Conservation (phyloP, 2,329 filamentous ascomycete genomes). For the Cladosporium sp. region DNA sequence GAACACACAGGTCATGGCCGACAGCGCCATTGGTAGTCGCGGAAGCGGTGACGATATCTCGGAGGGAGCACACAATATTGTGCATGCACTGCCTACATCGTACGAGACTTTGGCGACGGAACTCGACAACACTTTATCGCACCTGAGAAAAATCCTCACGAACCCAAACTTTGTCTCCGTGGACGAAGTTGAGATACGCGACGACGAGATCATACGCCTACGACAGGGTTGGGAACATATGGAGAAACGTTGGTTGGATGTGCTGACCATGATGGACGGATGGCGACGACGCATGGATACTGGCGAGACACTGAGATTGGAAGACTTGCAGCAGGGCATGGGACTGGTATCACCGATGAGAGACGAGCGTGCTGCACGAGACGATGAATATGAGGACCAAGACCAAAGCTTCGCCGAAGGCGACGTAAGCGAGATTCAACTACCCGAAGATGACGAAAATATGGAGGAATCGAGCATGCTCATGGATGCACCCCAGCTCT, state of each 20-base stretch:
- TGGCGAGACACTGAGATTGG: constrained; percentile 63
- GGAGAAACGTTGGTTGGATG: constrained; percentile 85
- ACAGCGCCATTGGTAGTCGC: constrained; percentile 30
- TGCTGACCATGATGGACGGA: constrained; percentile 82
- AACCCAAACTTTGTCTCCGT: constrained; percentile 95
- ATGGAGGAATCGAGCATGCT: constrained; percentile 12
- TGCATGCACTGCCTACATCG: constrained; percentile 50
- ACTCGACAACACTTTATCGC: constrained; percentile 72
- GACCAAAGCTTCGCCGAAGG: constrained; percentile 26
- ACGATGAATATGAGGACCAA: constrained; percentile 11
- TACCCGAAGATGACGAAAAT: constrained; percentile 4
- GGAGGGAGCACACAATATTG: constrained; percentile 29
- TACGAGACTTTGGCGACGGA: constrained; percentile 68
- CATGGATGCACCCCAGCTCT: constrained; percentile 12
- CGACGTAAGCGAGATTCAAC: constrained; percentile 25
- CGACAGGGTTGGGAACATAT: constrained; percentile 88
- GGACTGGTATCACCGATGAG: constrained; percentile 44
- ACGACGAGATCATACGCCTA: constrained; percentile 82
- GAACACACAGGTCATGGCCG: constrained; percentile 25
- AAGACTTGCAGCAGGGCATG: constrained; percentile 58
- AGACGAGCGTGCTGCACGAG: constrained; percentile 14
- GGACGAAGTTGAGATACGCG: constrained; percentile 87
- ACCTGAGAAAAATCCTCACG: constrained; percentile 78
- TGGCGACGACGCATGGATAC: constrained; percentile 82
- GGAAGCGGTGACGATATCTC: constrained; percentile 21